These are phyloP conservation scores for Hypoxylon rubiginosum DNA, from an alignment of 2,329 filamentous ascomycete species.

Conservation along the genomic window DNA sequence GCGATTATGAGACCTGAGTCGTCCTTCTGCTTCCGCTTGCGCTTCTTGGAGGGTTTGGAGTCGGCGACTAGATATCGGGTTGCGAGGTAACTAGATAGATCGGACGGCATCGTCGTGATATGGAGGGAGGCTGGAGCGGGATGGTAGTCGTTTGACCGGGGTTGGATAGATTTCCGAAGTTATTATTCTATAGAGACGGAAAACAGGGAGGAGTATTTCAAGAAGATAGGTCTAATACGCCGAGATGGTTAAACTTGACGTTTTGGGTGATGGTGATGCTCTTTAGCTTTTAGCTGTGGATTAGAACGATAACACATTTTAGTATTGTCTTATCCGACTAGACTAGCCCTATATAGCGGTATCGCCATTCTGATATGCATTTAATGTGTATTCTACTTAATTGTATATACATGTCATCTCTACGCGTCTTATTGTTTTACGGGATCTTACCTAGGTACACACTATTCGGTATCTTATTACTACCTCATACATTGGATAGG, in stretches of 20 bases:
- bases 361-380: background rate
- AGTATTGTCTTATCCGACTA: background rate
- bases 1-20: constrained; percentile 71
- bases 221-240: background rate
- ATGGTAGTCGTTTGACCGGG: constrained; percentile 1
- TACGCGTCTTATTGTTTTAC: too few species aligned
- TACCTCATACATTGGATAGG: too few species aligned
- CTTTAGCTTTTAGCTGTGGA: background rate
- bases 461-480: too few species aligned
- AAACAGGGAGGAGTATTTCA: background rate
- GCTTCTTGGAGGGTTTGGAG: constrained; percentile 71
- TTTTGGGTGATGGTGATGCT: background rate
- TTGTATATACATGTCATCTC: background rate
- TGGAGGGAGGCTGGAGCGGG: constrained; percentile 3
- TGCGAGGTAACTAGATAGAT: constrained; percentile 87
- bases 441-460: background rate
- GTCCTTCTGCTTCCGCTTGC: constrained; percentile 70
- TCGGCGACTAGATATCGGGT: constrained; percentile 84
- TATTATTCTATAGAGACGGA: background rate
- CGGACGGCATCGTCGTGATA: constrained; percentile 62
- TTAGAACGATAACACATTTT: background rate
- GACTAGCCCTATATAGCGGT: background rate
- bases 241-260: background rate
- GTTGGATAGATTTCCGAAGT: background rate
- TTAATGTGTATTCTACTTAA: background rate